These are phyloP conservation scores for Nicotiana benthamiana DNA, from an alignment of 257 asterid genomes.

Conservation along the genomic window DNA sequence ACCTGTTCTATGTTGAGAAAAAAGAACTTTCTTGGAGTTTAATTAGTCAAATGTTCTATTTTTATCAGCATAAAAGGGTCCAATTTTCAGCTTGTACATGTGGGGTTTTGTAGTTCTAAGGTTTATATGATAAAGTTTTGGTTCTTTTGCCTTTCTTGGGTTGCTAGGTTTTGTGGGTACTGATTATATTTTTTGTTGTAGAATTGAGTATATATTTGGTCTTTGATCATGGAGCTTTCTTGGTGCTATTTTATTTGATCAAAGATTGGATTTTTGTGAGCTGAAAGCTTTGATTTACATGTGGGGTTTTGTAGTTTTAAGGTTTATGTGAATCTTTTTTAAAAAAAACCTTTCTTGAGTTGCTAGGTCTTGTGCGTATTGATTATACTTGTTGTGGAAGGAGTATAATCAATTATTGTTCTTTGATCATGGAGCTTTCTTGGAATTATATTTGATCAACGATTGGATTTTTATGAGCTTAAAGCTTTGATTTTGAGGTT, in stretches of 20 bases:
- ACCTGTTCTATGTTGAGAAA: background rate
- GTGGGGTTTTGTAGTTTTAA: background rate
- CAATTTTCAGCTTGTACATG: background rate
- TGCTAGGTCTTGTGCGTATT: background rate
- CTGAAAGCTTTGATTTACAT: background rate
- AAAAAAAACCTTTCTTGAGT: too few species aligned
- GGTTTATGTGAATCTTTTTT: background rate
- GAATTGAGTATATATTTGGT: background rate
- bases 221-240: background rate
- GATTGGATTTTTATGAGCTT: constrained; percentile 3
- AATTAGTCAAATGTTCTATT: background rate
- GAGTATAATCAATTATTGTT: background rate
- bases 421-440: constrained; percentile 5
- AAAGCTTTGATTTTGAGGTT: constrained; percentile 10
- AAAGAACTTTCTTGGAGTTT: constrained; percentile 1
- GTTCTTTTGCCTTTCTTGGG: background rate
- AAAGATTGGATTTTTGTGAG: constrained; percentile 2
- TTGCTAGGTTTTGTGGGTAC: constrained; percentile 2
- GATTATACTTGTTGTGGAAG: background rate
- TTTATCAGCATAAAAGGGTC: background rate
- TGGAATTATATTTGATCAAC: background rate
- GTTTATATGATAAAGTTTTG: background rate
- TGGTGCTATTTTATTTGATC: background rate
- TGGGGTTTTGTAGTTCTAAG: background rate
- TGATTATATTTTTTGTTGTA: background rate